These are phyloP conservation scores for Rhizophagus clarus DNA, from an alignment of 192 early-diverging fungal genomes.

Conservation along the genomic window DNA sequence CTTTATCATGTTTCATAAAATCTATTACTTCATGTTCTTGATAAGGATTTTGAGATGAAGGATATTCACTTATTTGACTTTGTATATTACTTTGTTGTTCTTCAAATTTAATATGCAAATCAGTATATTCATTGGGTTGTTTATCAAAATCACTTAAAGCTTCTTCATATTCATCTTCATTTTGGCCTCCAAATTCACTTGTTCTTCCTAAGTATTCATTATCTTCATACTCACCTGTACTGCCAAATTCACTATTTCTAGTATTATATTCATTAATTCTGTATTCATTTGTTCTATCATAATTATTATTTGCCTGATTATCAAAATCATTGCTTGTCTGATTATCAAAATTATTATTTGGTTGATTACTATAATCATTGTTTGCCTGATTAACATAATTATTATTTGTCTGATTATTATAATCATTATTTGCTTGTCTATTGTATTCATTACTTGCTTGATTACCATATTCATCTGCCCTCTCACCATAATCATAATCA, in stretches of 20 bases:
- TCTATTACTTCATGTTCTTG: neutral
- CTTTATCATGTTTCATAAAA: neutral
- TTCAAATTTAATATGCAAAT: neutral
- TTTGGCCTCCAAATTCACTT: neutral
- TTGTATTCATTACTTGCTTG: neutral
- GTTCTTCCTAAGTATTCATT: neutral
- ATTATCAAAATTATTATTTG: neutral
- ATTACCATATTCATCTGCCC: neutral
- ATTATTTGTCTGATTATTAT: neutral
- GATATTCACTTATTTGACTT: neutral
- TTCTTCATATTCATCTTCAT: neutral
- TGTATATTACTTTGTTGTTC: neutral
- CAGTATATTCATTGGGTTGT: neutral
- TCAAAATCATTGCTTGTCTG: neutral
- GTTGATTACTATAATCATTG: neutral
- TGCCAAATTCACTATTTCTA: neutral
- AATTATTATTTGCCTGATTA: neutral
- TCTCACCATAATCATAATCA: neutral
- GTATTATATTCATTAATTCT: neutral
- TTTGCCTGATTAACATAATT: neutral
- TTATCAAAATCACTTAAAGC: neutral
- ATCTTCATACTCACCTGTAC: neutral
- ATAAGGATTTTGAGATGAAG: neutral
- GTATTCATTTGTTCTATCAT: neutral
- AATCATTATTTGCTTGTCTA: neutral